Evolutionary conservation across 2,329 filamentous ascomycete genomes (phyloP), one percentile per base, ranked within the genome.

Genomic region (Phyllosticta citriasiana): DNA sequence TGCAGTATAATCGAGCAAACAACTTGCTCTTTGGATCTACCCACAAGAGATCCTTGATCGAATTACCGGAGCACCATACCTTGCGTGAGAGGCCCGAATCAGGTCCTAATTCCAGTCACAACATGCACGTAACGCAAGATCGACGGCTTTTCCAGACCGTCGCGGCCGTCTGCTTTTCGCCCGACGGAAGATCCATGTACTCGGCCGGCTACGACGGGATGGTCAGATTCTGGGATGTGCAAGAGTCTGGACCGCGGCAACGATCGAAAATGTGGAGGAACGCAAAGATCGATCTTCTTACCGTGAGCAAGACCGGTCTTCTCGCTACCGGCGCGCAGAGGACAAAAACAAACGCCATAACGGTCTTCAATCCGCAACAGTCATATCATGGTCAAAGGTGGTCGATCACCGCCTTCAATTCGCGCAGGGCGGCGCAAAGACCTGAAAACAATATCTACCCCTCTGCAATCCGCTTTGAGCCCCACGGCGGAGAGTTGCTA

Each of bases 1-100:
- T 83, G 78, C 79, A 83, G 51, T 86, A 86, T 66, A 86, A 86
- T 62, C 73, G 80, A 50, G 73, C 76, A 0, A 80, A 83, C 62
- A 86, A 86, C 65, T 71, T 86, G 0, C 66, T 86, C 1, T 68
- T 82, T 40, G 84, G 84, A 1, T 73, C 82, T 63, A 64, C 77
- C 2, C 64, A 67, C 1, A 65, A 66, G 1, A 77, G 75, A 22
- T 66, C 66, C 1, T 67, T 86, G 7, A 71, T 75, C 58, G 83
- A 85, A 64, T 68, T 86, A 0, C 76, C 80, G 0, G 78, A 82
- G 57, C 84, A 86, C 66, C 76, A 75, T 40, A 69, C 79, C 2
- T 65, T 70, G 19, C 76, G 80, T 3, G 70, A 76, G n/a, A 66
- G 66, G 16, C 68, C 76, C 0, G 68, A 74, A 3, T 64, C 66